Evolutionary conservation across 805 yeast species (phyloP).

Genomic region (Candida maltosa): DNA sequence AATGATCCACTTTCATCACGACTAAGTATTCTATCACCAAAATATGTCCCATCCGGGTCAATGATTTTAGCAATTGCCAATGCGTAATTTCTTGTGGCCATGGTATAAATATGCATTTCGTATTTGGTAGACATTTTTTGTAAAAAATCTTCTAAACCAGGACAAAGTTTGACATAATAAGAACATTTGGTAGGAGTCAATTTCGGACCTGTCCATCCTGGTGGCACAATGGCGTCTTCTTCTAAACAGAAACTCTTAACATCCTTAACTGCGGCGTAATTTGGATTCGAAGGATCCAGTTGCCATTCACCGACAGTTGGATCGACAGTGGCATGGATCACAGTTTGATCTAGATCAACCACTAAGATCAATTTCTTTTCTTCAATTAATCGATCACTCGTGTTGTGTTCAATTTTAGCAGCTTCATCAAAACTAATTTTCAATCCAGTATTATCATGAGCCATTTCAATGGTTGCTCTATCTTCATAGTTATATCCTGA

Average conservation of each 20-base stretch:
- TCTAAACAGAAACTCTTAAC: constrained; percentile 74
- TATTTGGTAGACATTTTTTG: constrained; percentile 59
- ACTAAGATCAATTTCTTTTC: constrained; percentile 79
- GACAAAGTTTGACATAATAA: constrained; percentile 91
- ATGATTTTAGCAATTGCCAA: constrained; percentile 83
- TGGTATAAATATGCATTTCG: constrained; percentile 93
- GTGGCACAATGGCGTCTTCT: constrained; percentile 65
- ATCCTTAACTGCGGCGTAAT: constrained; percentile 79
- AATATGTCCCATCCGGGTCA: constrained; percentile 82
- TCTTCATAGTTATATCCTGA: constrained; percentile 64
- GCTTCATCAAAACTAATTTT: constrained; percentile 87
- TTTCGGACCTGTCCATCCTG: constrained; percentile 57
- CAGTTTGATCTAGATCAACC: constrained; percentile 96
- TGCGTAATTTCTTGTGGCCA: constrained; percentile 97
- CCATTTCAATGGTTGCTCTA: constrained; percentile 82
- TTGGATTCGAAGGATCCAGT: constrained; percentile 78
- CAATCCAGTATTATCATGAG: constrained; percentile 82
- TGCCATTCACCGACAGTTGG: constrained; percentile 98
- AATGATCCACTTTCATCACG: constrained; percentile 93
- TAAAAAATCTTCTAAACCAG: constrained; percentile 77
- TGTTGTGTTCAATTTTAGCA: constrained; percentile 66
- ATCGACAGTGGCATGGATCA: constrained; percentile 96
- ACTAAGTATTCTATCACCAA: constrained; percentile 88
- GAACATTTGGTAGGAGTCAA: constrained; percentile 64
- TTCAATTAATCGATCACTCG: constrained; percentile 56